Conservation (phyloP, 768 basidiomycete species). For the Mycena capillaripes region DNA sequence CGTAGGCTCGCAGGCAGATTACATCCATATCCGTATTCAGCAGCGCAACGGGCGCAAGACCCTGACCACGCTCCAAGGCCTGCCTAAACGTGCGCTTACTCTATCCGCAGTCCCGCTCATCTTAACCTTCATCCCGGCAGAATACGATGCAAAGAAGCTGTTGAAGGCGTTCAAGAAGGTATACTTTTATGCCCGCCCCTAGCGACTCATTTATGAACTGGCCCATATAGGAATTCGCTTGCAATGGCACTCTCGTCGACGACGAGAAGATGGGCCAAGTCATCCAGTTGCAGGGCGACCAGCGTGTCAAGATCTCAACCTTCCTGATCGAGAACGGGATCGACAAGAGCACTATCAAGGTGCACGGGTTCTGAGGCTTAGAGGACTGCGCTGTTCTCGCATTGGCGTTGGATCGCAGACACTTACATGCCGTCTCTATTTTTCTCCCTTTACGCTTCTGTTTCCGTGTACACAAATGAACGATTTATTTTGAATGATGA, state of each 20-base stretch:
- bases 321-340: conserved; percentile 92
- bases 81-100: conserved; percentile 83
- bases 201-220: conserved; percentile 12
- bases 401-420: conserved; percentile 13
- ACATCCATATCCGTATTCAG: conserved; percentile 97
- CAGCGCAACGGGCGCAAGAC: conserved; percentile 99
- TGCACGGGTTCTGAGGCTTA: conserved; percentile 84
- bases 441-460: conserved; percentile 35
- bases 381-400: background rate
- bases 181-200: conserved; percentile 13
- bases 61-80: conserved; percentile 95
- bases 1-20: conserved; percentile 86
- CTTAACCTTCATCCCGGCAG: conserved; percentile 54
- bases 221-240: conserved; percentile 87
- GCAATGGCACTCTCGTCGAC: conserved; percentile 97
- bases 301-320: conserved; percentile 88
- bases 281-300: conserved; percentile 99
- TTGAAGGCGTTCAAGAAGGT: conserved; percentile 99
- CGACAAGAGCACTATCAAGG: conserved; percentile 82
- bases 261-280: conserved; percentile 97
- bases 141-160: conserved; percentile 98
- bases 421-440: conserved; percentile 25
- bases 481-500: conserved; percentile 34
- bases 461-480: conserved; percentile 37
- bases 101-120: conserved; percentile 25